These are phyloP conservation scores for Tuber umbilicatum DNA, from an alignment of 495 filamentous ascomycete species.

Conservation along the genomic window DNA sequence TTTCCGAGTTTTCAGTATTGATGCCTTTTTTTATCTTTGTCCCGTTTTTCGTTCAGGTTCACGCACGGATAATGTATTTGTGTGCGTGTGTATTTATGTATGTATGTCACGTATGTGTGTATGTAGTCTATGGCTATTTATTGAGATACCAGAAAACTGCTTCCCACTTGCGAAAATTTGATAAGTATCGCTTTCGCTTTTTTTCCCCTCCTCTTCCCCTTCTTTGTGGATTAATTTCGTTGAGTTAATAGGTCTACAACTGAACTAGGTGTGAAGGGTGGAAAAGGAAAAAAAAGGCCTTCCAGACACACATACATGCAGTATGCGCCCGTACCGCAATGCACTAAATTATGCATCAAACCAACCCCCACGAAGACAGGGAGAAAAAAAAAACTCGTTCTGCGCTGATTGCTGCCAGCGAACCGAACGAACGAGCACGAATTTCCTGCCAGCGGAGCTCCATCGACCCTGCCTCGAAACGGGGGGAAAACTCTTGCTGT, in stretches of 20 bases:
- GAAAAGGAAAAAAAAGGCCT: background rate
- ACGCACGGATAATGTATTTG: background rate
- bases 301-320: background rate
- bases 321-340: background rate
- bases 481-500: background rate
- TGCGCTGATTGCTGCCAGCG: conserved; percentile 2
- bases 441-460: conserved; percentile 1
- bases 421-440: background rate
- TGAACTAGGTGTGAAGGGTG: background rate
- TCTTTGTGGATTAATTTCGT: background rate
- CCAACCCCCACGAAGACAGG: background rate
- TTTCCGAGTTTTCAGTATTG: background rate
- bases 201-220: background rate
- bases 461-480: background rate
- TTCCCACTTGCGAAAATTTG: background rate
- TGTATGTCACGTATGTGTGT: background rate
- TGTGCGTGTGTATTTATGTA: background rate
- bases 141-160: background rate
- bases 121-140: conserved; percentile 1
- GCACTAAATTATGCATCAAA: conserved; percentile 2
- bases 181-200: background rate
- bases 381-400: background rate
- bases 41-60: background rate
- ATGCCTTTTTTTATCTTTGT: background rate
- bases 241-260: background rate